Conservation (phyloP, 257 asterid genomes). For the Solanum chaucha region DNA sequence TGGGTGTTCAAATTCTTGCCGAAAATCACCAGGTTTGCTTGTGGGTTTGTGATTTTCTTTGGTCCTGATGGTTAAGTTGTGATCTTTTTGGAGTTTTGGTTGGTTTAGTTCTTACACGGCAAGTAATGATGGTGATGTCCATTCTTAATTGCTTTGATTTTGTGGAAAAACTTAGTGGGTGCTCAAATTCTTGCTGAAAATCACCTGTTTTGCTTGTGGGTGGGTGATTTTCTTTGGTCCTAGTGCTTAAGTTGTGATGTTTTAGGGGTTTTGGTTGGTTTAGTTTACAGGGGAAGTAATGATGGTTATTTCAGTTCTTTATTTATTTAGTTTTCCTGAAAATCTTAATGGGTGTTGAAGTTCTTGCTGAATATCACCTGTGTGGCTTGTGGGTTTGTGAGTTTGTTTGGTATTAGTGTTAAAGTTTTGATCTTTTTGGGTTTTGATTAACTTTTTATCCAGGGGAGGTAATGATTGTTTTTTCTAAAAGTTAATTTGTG, state of each 20-base stretch:
- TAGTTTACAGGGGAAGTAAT: neutral
- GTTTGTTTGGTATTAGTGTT: neutral
- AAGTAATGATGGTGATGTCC: neutral
- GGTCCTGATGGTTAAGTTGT: neutral
- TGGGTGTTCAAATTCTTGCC: neutral
- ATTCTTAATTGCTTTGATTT: neutral
- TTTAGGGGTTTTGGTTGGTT: neutral
- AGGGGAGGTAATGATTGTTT: neutral
- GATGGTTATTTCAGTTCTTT: neutral
- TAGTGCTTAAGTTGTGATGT: neutral
- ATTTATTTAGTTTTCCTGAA: neutral
- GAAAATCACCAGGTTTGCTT: neutral
- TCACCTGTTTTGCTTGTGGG: neutral
- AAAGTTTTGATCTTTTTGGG: conserved; percentile 6
- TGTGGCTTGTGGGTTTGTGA: neutral
- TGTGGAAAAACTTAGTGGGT: neutral
- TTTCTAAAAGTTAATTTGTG: neutral
- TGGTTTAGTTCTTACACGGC: neutral
- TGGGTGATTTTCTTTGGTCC: neutral
- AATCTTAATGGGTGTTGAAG: neutral
- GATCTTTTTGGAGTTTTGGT: neutral
- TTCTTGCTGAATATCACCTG: neutral
- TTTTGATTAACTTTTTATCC: neutral
- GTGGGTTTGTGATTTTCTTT: neutral
- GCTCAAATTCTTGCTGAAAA: neutral